Conservation (phyloP, 441 rosid genomes). For the Dalechampia spathulata region DNA sequence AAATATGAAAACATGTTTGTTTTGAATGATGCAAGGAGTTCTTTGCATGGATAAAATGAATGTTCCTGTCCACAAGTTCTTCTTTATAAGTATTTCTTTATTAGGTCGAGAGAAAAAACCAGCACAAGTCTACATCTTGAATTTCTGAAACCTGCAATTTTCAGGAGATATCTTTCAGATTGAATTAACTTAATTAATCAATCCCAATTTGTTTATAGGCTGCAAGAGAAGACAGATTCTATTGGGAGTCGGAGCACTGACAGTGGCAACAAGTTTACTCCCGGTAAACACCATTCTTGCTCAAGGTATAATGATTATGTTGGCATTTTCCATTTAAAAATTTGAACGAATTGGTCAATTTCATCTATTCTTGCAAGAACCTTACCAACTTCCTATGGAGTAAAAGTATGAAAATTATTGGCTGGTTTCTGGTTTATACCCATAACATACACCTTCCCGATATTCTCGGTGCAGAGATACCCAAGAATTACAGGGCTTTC, state of each 20-base stretch:
- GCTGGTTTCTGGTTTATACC: too few species aligned
- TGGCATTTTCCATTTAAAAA: neutral
- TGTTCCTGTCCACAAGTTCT: neutral
- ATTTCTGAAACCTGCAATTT: neutral
- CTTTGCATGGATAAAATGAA: neutral
- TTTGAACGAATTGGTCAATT: too few species aligned
- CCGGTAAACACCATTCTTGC: slow-evolving; percentile 50
- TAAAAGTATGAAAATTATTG: too few species aligned
- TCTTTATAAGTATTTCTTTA: too few species aligned
- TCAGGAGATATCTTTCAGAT: neutral
- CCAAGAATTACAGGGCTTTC: slow-evolving; percentile 52
- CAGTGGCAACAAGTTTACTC: slow-evolving; percentile 33
- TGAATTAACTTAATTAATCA: too few species aligned
- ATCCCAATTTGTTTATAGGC: too few species aligned
- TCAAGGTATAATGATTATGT: slow-evolving; percentile 52
- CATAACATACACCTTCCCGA: too few species aligned
- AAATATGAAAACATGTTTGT: too few species aligned
- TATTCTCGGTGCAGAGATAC: slow-evolving; percentile 40
- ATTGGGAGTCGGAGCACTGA: slow-evolving; percentile 50
- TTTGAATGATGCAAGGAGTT: neutral
- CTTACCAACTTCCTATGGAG: too few species aligned
- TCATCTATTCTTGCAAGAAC: too few species aligned
- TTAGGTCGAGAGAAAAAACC: neutral
- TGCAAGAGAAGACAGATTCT: slow-evolving; percentile 62
- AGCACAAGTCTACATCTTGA: neutral